Evolutionary conservation across 257 asterid species (phyloP).

Genomic region (Coffea eugenioides): DNA sequence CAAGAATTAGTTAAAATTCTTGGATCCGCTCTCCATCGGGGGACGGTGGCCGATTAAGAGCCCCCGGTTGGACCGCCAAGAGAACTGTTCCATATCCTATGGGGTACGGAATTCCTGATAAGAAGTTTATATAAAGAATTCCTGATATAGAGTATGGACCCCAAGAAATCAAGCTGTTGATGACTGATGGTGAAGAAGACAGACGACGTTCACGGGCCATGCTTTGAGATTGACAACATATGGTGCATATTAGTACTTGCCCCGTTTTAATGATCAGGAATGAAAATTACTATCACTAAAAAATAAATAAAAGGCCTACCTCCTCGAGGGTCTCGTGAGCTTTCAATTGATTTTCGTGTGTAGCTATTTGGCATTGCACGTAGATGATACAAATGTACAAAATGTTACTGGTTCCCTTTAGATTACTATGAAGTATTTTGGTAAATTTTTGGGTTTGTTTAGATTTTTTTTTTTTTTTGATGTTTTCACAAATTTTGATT

Average conservation of each 20-base stretch:
- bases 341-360: not conserved
- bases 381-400: not conserved
- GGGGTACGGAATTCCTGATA: too few species aligned
- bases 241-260: not conserved
- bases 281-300: not conserved
- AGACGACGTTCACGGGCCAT: not conserved
- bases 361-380: not conserved
- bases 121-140: too few species aligned
- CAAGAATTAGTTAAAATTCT: constrained; percentile 11
- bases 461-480: too few species aligned
- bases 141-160: too few species aligned
- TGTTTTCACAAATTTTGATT: too few species aligned
- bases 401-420: too few species aligned
- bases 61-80: not conserved
- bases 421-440: too few species aligned
- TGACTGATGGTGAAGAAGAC: too few species aligned
- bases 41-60: not conserved
- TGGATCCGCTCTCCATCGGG: constrained; percentile 12
- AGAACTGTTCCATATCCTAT: not conserved
- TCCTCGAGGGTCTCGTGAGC: not conserved
- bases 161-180: too few species aligned
- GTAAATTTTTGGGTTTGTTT: too few species aligned
- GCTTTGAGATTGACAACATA: not conserved
- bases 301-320: not conserved
- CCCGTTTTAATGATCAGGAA: not conserved